phyloP scores from a whole-genome alignment of 164 flowering plant species.

The Vitis amurensis region DNA sequence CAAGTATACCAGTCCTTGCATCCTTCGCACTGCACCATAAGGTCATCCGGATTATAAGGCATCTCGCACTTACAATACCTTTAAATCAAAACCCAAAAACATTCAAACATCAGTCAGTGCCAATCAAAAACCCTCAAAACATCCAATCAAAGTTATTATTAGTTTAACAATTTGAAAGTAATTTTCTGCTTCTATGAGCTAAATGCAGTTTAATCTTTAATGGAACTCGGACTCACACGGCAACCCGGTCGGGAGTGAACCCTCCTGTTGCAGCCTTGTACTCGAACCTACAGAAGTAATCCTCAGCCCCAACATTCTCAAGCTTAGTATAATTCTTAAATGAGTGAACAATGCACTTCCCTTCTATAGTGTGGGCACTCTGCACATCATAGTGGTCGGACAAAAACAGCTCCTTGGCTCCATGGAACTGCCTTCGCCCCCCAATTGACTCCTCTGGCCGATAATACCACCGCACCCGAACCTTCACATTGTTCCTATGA shows the following conservation, averaged over 20 bases:
- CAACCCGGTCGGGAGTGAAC: constrained; percentile 78
- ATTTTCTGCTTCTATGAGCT: no score
- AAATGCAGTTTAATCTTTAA: neutral
- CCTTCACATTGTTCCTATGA: constrained; percentile 57
- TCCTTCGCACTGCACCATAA: constrained; percentile 86
- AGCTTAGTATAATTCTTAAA: constrained; percentile 80
- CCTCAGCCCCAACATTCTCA: constrained; percentile 73
- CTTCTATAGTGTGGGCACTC: constrained; percentile 77
- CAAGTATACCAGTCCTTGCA: constrained; percentile 78
- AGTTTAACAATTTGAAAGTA: no score
- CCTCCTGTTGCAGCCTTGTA: constrained; percentile 75
- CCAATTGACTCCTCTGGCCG: constrained; percentile 76
- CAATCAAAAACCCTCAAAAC: neutral
- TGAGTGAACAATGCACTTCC: constrained; percentile 67
- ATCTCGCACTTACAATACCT: constrained; percentile 85
- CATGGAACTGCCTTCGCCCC: constrained; percentile 74
- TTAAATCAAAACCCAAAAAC: constrained; percentile 20
- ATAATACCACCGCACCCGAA: constrained; percentile 71
- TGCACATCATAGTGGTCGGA: constrained; percentile 74
- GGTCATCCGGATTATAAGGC: constrained; percentile 85
- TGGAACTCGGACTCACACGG: constrained; percentile 50
- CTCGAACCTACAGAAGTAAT: constrained; percentile 71
- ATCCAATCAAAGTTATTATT: neutral
- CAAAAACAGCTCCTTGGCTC: constrained; percentile 65
- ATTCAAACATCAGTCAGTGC: neutral